Evolutionary conservation across 768 basidiomycete genomes (phyloP).

Genomic region (Leucogyrophana mollusca): DNA sequence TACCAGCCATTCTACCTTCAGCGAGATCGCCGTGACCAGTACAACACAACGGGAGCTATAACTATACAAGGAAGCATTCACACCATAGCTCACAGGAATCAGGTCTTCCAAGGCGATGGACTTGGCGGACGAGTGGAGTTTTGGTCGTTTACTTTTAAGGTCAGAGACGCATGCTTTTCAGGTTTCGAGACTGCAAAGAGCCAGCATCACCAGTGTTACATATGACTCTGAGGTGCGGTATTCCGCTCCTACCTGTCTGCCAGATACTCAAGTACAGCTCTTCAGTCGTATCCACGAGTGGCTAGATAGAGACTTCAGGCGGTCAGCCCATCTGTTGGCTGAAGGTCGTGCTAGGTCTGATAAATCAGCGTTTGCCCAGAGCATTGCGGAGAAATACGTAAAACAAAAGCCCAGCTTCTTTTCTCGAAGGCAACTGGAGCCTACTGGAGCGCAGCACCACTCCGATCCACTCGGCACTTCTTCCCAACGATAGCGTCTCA

Average conservation of each 20-base stretch:
- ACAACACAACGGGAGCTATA: constrained; percentile 3
- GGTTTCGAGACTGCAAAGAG: constrained; percentile 12
- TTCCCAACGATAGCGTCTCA: constrained; percentile 33
- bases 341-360: constrained; percentile 24
- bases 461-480: constrained; percentile 20
- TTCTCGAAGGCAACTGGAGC: constrained; percentile 22
- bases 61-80: constrained; percentile 12
- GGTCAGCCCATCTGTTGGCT: constrained; percentile 20
- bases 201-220: constrained; percentile 11
- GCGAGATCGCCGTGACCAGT: constrained; percentile 12
- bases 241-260: constrained; percentile 19
- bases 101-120: constrained; percentile 12
- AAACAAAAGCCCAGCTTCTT: constrained; percentile 30
- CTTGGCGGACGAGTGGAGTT: constrained; percentile 5
- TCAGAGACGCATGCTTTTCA: constrained; percentile 2
- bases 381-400: constrained; percentile 25
- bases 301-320: constrained; percentile 10
- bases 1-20: constrained; percentile 16
- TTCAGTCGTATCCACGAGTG: constrained; percentile 14
- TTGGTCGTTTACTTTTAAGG: background rate
- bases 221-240: constrained; percentile 17
- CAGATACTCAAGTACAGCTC: constrained; percentile 18
- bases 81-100: constrained; percentile 13
- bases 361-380: constrained; percentile 28
- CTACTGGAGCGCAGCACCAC: too few relatives aligned